Conservation (phyloP, 139 green algal genomes). For the Limnomonas spitsbergensis region DNA sequence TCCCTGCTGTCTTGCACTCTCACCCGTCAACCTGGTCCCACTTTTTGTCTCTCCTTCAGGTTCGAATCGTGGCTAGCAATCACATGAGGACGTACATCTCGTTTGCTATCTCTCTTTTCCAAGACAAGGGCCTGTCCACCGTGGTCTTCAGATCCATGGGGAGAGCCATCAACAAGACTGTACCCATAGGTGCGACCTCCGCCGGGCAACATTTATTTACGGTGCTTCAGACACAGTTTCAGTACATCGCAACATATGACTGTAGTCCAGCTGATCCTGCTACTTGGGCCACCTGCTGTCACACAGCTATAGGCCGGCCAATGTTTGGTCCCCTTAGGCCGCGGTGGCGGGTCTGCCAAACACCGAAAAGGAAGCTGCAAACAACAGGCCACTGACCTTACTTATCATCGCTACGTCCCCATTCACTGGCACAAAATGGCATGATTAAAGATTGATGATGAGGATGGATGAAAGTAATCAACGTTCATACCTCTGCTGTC, state of each 20-base stretch:
- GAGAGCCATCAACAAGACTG: conserved; percentile 87
- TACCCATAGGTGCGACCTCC: conserved; percentile 60
- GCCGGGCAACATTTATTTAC: not conserved
- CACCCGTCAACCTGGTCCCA: not conserved
- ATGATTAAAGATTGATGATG: no score
- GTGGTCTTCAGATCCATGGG: conserved; percentile 85
- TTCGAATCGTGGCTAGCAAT: conserved; percentile 4
- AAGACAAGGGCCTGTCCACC: conserved; percentile 63
- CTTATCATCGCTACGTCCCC: no score
- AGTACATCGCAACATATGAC: not conserved
- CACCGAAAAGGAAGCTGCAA: no score
- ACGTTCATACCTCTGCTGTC: no score
- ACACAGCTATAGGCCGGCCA: not conserved
- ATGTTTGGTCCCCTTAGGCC: no score
- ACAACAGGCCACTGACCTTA: no score
- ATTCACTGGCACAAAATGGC: no score
- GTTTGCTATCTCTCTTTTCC: conserved; percentile 49
- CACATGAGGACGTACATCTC: conserved; percentile 8
- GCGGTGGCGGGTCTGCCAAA: no score
- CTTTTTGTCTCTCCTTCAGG: not conserved
- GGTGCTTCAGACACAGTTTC: not conserved
- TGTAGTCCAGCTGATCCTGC: not conserved
- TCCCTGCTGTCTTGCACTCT: no score
- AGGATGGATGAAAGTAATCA: no score
- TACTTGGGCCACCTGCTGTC: no score